Conservation (phyloP, 163 green algal genomes). For the Chlamydomonas reinhardtii region DNA sequence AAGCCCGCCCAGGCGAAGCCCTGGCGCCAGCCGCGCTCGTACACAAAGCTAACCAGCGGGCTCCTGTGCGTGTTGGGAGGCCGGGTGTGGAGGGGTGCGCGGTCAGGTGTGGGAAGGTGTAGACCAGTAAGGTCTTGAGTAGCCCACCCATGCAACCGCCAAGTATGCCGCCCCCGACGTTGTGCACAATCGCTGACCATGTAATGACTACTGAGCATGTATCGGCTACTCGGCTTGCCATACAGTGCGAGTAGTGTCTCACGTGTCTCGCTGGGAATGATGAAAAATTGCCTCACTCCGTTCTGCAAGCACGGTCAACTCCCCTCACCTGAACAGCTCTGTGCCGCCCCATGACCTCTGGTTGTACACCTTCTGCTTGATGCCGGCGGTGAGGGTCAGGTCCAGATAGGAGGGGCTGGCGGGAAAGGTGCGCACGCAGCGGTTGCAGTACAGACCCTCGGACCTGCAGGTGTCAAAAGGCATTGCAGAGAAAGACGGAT, state of each 20-base stretch:
- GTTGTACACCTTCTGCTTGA: conserved; percentile 69
- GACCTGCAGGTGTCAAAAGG: conserved; percentile 10
- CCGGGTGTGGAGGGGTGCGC: not conserved
- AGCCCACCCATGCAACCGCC: no score
- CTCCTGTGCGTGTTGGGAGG: conserved; percentile 39
- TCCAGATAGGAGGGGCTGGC: conserved; percentile 69
- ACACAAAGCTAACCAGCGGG: conserved; percentile 86
- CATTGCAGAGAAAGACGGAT: no score
- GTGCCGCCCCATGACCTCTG: conserved; percentile 73
- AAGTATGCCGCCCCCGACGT: no score
- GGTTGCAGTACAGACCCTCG: conserved; percentile 60
- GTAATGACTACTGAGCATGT: no score
- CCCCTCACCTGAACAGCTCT: conserved; percentile 79
- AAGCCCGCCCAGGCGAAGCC: conserved; percentile 92
- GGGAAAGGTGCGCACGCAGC: conserved; percentile 80
- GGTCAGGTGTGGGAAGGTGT: no score
- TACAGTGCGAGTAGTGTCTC: no score
- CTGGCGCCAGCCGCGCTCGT: conserved; percentile 97
- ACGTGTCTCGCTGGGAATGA: no score
- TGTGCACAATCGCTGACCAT: no score
- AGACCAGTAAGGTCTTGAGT: no score
- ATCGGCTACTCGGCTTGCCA: no score
- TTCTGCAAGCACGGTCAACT: no score
- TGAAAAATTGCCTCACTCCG: no score
- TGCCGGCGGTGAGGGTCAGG: conserved; percentile 80